Percentiles rank a stretch among this genome's conserved stretches.
phyloP scores from a whole-genome alignment of 176 grass and related monocot species.

The Aegilops tauschii region DNA sequence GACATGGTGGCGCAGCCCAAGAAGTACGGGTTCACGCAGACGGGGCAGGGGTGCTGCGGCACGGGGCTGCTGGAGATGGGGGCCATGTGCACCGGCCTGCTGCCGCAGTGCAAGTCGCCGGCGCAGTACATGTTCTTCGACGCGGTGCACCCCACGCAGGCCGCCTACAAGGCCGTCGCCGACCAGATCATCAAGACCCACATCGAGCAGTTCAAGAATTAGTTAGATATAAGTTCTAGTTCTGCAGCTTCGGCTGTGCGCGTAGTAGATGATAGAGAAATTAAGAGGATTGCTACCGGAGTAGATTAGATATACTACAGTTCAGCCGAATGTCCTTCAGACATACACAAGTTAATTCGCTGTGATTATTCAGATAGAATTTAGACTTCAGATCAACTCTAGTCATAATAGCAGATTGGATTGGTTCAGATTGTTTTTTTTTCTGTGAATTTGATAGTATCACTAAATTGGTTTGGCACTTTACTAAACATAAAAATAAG shows the following conservation, averaged over 20 bases:
- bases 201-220: constrained; percentile 9
- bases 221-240: neutral
- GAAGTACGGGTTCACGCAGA: constrained; percentile 53
- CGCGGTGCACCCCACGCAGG: constrained; percentile 61
- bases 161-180: constrained; percentile 49
- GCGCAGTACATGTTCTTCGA: constrained; percentile 56
- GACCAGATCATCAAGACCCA: constrained; percentile 33
- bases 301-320: neutral
- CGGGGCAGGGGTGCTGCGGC: constrained; percentile 43
- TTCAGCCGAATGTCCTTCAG: neutral
- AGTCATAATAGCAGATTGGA: neutral
- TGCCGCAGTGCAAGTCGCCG: constrained; percentile 38
- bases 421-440: neutral
- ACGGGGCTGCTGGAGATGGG: constrained; percentile 41
- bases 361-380: neutral
- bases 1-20: constrained; percentile 42
- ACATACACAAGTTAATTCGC: neutral
- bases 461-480: neutral
- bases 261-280: neutral
- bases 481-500: neutral
- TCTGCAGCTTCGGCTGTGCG: neutral
- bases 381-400: neutral
- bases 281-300: neutral
- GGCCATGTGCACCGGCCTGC: constrained; percentile 26
- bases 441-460: neutral